phyloP scores from a whole-genome alignment of 345 rosid species.

The Hevea brasiliensis region DNA sequence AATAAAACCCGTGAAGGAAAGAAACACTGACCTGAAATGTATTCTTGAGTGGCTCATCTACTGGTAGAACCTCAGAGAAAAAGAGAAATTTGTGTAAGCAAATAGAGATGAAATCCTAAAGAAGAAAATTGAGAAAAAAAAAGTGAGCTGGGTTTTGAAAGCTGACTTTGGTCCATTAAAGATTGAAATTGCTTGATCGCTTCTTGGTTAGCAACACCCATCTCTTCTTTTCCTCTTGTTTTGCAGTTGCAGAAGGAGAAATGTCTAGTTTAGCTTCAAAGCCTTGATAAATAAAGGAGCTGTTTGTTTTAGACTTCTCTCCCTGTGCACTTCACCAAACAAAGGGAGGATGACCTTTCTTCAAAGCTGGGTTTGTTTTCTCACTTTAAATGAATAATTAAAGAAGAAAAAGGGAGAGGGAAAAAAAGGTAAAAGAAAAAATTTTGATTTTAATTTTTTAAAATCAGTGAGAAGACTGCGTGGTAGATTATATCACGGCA shows the following conservation, averaged over 20 bases:
- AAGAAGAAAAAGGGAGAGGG: background rate
- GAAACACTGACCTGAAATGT: slow-evolving; percentile 66
- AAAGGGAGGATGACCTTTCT: background rate
- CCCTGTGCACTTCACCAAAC: background rate
- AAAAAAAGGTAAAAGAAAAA: background rate
- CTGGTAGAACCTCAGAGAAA: slow-evolving; percentile 36
- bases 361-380: slow-evolving; percentile 2
- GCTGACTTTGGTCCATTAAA: slow-evolving; percentile 72
- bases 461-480: background rate
- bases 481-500: too few relatives aligned
- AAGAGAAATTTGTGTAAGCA: slow-evolving; percentile 7
- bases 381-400: background rate
- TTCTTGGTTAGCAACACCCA: slow-evolving; percentile 63
- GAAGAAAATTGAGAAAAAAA: background rate
- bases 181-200: slow-evolving; percentile 68
- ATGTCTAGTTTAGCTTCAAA: background rate
- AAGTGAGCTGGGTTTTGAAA: slow-evolving; percentile 12
- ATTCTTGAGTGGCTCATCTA: slow-evolving; percentile 62
- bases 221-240: slow-evolving; percentile 18
- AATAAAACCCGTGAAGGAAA: slow-evolving; percentile 11
- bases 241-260: background rate
- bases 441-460: background rate
- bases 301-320: background rate
- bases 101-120: slow-evolving; percentile 24
- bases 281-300: background rate